These are phyloP conservation scores for Leonotis leonurus DNA, from an alignment of 257 asterid genomes.

Conservation along the genomic window DNA sequence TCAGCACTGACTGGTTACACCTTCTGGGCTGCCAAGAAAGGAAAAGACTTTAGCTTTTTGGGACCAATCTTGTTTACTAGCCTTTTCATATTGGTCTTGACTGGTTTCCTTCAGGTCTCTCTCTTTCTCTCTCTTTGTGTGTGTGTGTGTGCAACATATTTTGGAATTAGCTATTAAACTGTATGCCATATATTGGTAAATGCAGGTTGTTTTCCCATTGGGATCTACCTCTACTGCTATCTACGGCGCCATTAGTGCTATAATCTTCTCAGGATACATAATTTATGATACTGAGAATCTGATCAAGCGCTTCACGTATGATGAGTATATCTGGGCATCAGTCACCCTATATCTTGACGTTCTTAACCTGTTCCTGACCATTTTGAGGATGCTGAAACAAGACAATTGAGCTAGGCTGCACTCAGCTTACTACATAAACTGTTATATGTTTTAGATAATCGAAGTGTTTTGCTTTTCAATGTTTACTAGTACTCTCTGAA, in stretches of 20 bases:
- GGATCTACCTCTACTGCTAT: conserved; percentile 70
- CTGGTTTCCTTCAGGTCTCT: conserved; percentile 80
- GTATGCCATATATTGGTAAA: neutral
- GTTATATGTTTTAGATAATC: conserved; percentile 9
- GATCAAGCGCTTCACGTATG: conserved; percentile 94
- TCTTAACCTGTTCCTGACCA: conserved; percentile 93
- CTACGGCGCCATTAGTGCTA: conserved; percentile 77
- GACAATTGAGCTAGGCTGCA: conserved; percentile 60
- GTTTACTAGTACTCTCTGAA: conserved; percentile 14
- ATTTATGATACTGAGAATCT: conserved; percentile 83
- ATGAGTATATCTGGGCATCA: conserved; percentile 97
- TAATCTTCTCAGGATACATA: conserved; percentile 84
- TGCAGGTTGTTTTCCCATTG: conserved; percentile 83
- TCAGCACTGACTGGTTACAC: conserved; percentile 81
- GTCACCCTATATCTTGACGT: conserved; percentile 88
- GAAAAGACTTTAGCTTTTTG: conserved; percentile 89
- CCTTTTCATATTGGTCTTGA: conserved; percentile 66
- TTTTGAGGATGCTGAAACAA: conserved; percentile 78
- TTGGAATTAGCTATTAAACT: conserved; percentile 2
- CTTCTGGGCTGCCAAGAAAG: conserved; percentile 98
- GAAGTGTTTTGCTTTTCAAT: conserved; percentile 14
- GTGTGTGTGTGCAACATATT: neutral
- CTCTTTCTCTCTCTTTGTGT: neutral
- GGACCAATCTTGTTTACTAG: conserved; percentile 96
- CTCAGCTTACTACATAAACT: neutral